Evolutionary conservation across 108 stramenopile species (phyloP).

Genomic region (Epithemia pelagica): DNA sequence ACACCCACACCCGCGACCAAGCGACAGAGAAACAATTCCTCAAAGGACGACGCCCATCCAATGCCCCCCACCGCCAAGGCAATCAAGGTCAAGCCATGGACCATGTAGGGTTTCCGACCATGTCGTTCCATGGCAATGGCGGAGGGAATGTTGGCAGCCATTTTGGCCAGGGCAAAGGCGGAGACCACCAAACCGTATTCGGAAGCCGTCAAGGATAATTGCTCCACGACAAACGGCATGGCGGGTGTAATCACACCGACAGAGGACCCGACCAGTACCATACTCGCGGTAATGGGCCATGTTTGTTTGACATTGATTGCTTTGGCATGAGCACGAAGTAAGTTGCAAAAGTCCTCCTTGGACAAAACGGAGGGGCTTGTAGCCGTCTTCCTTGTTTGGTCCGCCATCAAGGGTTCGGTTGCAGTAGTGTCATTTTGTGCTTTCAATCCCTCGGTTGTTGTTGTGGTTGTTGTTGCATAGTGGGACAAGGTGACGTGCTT

Average conservation of each 20-base stretch:
- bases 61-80: conserved; percentile 82
- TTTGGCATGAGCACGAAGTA: conserved; percentile 12
- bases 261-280: conserved; percentile 76
- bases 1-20: conserved; percentile 77
- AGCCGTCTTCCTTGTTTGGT: background rate
- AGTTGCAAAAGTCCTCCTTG: background rate
- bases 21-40: conserved; percentile 64
- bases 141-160: conserved; percentile 81
- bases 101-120: conserved; percentile 84
- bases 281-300: conserved; percentile 63
- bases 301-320: conserved; percentile 47
- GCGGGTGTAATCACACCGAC: conserved; percentile 75
- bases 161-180: conserved; percentile 80
- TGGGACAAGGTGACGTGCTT: background rate
- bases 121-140: conserved; percentile 77
- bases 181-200: conserved; percentile 79
- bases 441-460: too few species aligned
- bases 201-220: conserved; percentile 54
- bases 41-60: conserved; percentile 56
- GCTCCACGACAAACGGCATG: conserved; percentile 77
- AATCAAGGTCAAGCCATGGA: conserved; percentile 54
- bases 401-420: background rate
- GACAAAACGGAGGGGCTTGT: background rate
- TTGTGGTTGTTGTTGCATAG: too few species aligned
- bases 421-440: background rate